phyloP scores from a whole-genome alignment of 2,329 filamentous ascomycete genomes.

The Pseudocercospora musae region DNA sequence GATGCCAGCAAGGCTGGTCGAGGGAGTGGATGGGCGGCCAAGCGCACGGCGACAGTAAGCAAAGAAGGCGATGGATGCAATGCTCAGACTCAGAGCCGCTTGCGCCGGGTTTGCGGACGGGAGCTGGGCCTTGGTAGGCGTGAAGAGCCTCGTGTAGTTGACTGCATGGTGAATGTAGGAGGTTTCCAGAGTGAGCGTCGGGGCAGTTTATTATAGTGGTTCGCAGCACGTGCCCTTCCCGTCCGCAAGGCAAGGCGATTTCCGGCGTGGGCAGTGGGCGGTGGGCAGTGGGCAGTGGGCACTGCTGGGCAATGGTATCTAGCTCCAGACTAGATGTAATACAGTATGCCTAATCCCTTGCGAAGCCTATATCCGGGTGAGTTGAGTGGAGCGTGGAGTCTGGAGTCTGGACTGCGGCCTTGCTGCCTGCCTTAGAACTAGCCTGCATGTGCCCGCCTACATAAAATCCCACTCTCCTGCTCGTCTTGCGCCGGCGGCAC shows the following conservation, averaged over 20 bases:
- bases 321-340: neutral
- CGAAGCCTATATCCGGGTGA: no score
- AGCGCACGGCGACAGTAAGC: slow-evolving; percentile 13
- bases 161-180: slow-evolving; percentile 29
- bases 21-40: slow-evolving; percentile 18
- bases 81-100: slow-evolving; percentile 51
- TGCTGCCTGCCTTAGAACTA: no score
- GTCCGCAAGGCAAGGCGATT: neutral
- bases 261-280: no score
- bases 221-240: neutral
- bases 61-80: slow-evolving; percentile 20
- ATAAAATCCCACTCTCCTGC: neutral
- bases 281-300: no score
- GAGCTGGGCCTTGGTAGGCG: slow-evolving; percentile 42
- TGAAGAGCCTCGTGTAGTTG: slow-evolving; percentile 31
- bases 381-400: no score
- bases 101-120: slow-evolving; percentile 49
- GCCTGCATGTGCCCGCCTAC: neutral
- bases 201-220: neutral
- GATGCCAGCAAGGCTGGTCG: neutral
- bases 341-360: neutral
- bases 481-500: neutral
- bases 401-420: no score
- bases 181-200: slow-evolving; percentile 11
- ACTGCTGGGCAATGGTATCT: slow-evolving; percentile 1